phyloP scores from a whole-genome alignment of 495 filamentous ascomycete species.

The Bombardia bombarda region DNA sequence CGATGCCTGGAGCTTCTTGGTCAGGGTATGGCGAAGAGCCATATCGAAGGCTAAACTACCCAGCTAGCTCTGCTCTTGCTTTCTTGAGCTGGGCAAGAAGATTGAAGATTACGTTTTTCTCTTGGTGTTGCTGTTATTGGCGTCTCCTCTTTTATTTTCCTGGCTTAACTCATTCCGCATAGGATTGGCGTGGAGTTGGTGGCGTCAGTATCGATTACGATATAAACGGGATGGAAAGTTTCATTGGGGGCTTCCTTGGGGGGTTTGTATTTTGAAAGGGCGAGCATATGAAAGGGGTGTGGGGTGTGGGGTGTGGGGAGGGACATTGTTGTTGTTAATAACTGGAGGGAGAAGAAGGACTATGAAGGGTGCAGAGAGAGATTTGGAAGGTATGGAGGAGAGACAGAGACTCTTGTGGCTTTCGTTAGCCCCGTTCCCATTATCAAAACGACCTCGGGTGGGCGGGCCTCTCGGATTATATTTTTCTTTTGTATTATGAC shows the following conservation, averaged over 20 bases:
- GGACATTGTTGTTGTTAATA: too few relatives aligned
- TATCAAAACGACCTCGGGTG: too few relatives aligned
- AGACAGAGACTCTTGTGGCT: too few relatives aligned
- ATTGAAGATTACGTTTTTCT: background rate
- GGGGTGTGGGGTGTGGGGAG: too few relatives aligned
- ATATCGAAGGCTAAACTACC: conserved; percentile 51
- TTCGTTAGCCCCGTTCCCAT: too few relatives aligned
- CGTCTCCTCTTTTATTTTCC: conserved; percentile 10
- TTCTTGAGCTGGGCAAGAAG: background rate
- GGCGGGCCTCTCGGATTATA: too few relatives aligned
- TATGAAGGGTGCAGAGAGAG: too few relatives aligned
- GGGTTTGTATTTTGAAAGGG: conserved; percentile 17
- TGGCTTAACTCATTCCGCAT: conserved; percentile 26
- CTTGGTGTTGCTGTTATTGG: background rate
- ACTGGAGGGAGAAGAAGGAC: too few relatives aligned
- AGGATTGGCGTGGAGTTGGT: conserved; percentile 30
- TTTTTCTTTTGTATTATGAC: too few relatives aligned
- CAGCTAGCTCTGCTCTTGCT: too few relatives aligned
- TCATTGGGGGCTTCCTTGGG: conserved; percentile 1
- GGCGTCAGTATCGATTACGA: conserved; percentile 33
- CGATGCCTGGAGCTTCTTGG: conserved; percentile 83
- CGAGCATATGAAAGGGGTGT: too few relatives aligned
- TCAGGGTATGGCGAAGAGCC: conserved; percentile 43
- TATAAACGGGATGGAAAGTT: conserved; percentile 15
- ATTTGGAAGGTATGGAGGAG: too few relatives aligned